phyloP scores from a whole-genome alignment of 768 basidiomycete genomes.

The Kwoniella sp. region DNA sequence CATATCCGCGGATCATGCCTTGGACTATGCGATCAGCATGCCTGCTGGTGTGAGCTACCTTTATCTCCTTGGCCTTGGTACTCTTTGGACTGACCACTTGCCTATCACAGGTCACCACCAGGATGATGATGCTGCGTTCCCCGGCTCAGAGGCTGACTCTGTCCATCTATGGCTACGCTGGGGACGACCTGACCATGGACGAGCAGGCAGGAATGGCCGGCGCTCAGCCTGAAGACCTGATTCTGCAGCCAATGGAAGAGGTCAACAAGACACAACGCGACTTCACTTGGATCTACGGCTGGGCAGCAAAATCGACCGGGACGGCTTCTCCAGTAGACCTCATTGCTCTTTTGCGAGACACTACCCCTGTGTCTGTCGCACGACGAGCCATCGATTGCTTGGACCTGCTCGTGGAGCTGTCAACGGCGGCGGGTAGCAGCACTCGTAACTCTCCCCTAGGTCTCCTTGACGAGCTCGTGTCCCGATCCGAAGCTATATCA shows the following conservation, averaged over 20 bases:
- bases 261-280: slow-evolving; percentile 6
- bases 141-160: slow-evolving; percentile 25
- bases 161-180: slow-evolving; percentile 29
- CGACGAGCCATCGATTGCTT: slow-evolving; percentile 18
- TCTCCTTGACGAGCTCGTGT: too few species aligned
- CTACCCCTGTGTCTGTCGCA: neutral
- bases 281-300: slow-evolving; percentile 20
- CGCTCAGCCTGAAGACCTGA: too few species aligned
- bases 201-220: too few species aligned
- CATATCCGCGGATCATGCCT: slow-evolving; percentile 7
- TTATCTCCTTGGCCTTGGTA: neutral
- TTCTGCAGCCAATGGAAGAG: neutral
- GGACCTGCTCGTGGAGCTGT: slow-evolving; percentile 11
- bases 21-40: slow-evolving; percentile 31
- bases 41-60: slow-evolving; percentile 34
- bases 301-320: slow-evolving; percentile 3
- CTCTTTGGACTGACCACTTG: neutral
- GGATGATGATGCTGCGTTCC: slow-evolving; percentile 24
- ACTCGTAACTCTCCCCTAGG: too few species aligned
- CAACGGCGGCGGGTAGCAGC: too few species aligned
- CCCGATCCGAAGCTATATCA: too few species aligned
- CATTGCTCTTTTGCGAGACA: slow-evolving; percentile 7
- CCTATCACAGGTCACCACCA: slow-evolving; percentile 26
- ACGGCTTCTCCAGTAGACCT: neutral
- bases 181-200: slow-evolving; percentile 1